Evolutionary conservation across 2,329 filamentous ascomycete species (phyloP), one percentile per base, ranked within the genome.

Genomic region (Aspergillus sp.): DNA sequence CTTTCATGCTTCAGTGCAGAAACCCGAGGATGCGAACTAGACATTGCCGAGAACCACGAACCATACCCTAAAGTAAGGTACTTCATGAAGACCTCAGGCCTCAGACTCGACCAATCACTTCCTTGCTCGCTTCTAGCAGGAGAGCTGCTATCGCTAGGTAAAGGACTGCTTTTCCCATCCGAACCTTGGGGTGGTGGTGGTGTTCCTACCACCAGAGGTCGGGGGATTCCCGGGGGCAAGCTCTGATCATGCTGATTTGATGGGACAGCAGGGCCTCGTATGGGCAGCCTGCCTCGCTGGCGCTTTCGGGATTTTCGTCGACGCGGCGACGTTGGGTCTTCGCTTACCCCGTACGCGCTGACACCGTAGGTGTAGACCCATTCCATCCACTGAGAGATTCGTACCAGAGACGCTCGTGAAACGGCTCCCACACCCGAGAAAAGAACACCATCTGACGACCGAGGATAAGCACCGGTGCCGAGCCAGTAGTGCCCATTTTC

Each of bases 321-420:
- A 42, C 76, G 74, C 30, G 77, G 76, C 1, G 86, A 83, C 1
- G 78, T 79, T 9, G 88, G 86, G 54, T 88, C 89, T 33, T 94
- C 85, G 45, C 80, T 79, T 5, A 96, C 79, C 3, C 90, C 91
- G 62, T 95, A 97, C 2, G 91, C 83, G 58, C 86, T 78, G 44
- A 87, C 82, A 2, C 90, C 91, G 74, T 88, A 88, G 29, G 76
- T 82, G 65, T 93, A 94, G 2, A 96, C 76, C 59, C 87, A 85
- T 64, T 94, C 86, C 76, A 93, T 84, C 91, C 91, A 97, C 46
- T 85, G 79, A 1, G 85, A 84, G 28, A 96, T 63, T 57, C 85
- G 81, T 42, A 82, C 76, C 41, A 95, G 60, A 0, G 88, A 91
- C 12, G 76, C 76, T 45, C 81, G 77, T 8, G 85, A 84, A 40